Conservation (phyloP, 2,329 filamentous ascomycete species). For the Fusarium sp. region DNA sequence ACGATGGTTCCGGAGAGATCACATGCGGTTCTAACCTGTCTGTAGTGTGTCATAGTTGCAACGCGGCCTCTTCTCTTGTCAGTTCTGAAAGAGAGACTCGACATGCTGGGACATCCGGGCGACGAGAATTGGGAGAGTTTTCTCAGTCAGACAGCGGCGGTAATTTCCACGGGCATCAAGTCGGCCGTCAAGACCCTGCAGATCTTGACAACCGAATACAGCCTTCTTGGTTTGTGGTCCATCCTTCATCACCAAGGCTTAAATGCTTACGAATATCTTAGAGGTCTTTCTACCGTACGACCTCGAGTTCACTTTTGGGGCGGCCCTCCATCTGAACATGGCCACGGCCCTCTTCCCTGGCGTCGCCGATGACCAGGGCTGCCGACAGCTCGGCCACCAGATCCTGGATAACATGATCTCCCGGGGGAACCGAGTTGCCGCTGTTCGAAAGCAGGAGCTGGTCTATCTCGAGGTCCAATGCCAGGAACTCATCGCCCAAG, state of each 20-base stretch:
- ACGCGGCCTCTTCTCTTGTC: constrained; percentile 54
- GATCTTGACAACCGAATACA: constrained; percentile 51
- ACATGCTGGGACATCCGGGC: constrained; percentile 39
- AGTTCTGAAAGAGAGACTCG: constrained; percentile 52
- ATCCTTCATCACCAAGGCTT: background rate
- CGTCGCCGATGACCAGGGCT: constrained; percentile 41
- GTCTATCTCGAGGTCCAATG: constrained; percentile 45
- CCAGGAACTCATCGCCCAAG: constrained; percentile 40
- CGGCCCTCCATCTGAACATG: constrained; percentile 52
- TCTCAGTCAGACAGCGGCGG: constrained; percentile 47
- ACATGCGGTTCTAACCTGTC: background rate
- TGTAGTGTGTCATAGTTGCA: constrained; percentile 53
- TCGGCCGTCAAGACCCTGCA: constrained; percentile 55
- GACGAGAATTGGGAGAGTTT: constrained; percentile 49
- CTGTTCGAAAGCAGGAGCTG: constrained; percentile 49
- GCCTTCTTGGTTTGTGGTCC: constrained; percentile 48
- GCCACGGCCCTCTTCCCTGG: constrained; percentile 51
- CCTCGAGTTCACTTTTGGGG: constrained; percentile 52
- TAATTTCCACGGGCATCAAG: constrained; percentile 56
- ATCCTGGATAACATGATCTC: constrained; percentile 51
- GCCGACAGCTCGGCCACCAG: constrained; percentile 36
- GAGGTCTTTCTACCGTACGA: constrained; percentile 54
- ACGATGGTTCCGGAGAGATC: background rate
- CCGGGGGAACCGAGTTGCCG: constrained; percentile 50
- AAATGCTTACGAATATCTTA: constrained; percentile 10